These are phyloP conservation scores for Ceriops decandra DNA, from an alignment of 345 rosid species.

Conservation along the genomic window DNA sequence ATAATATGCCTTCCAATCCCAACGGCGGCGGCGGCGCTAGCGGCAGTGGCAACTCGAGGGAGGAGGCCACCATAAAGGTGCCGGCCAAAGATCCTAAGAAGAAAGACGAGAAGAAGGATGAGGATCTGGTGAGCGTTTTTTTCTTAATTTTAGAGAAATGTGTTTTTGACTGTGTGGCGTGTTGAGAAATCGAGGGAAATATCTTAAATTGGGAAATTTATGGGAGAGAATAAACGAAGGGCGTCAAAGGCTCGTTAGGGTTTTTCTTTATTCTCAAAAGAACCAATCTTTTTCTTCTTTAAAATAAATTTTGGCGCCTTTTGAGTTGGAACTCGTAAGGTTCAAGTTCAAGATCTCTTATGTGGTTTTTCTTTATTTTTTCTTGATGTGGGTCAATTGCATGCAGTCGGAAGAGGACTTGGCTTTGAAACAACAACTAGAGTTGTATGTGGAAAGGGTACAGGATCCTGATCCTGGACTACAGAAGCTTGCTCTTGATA, in stretches of 20 bases:
- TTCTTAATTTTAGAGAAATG: background rate
- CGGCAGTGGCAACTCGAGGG: constrained; percentile 38
- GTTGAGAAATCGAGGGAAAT: no score
- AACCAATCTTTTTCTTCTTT: no score
- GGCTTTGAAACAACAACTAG: constrained; percentile 85
- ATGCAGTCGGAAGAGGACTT: constrained; percentile 91
- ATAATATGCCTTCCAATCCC: constrained; percentile 52
- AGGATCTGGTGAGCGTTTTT: constrained; percentile 60
- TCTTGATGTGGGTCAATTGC: background rate
- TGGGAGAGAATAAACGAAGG: no score
- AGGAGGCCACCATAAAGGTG: constrained; percentile 51
- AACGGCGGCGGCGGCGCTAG: constrained; percentile 41
- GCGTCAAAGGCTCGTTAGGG: background rate
- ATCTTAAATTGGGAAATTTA: no score
- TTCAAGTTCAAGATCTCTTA: background rate
- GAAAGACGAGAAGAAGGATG: constrained; percentile 89
- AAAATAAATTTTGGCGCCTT: background rate
- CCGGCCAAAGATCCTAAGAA: constrained; percentile 83
- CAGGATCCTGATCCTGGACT: constrained; percentile 83
- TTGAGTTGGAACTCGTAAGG: background rate
- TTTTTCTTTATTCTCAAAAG: background rate
- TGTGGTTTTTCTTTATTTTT: background rate
- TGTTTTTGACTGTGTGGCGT: no score
- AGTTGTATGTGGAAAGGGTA: constrained; percentile 89
- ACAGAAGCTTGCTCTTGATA: constrained; percentile 89